phyloP scores from a whole-genome alignment of 768 basidiomycete species.

The Pleurotus citrinopileatus region DNA sequence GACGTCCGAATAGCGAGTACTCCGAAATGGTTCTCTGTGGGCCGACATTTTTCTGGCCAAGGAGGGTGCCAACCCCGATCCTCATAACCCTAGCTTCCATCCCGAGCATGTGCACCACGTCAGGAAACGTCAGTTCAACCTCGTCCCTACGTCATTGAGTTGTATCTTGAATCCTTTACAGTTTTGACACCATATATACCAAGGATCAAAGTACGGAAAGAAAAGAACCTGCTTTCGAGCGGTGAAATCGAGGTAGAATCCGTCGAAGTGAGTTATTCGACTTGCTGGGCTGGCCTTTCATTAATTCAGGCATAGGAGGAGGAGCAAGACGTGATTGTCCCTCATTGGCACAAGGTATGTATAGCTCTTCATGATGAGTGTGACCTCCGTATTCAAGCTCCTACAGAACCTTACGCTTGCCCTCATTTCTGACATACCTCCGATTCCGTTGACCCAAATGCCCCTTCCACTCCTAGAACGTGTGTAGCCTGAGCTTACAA shows the following conservation, averaged over 20 bases:
- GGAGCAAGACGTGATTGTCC: constrained; percentile 55
- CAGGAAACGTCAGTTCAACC: constrained; percentile 60
- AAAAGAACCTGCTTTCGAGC: constrained; percentile 71
- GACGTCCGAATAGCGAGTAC: constrained; percentile 50
- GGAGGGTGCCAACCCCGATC: constrained; percentile 65
- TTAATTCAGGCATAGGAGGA: constrained; percentile 8
- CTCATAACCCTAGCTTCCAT: constrained; percentile 49
- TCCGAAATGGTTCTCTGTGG: constrained; percentile 80
- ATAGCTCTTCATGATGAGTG: neutral
- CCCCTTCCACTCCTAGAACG: constrained; percentile 62
- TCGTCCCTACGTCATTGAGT: constrained; percentile 1
- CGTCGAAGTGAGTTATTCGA: constrained; percentile 43
- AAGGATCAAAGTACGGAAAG: constrained; percentile 69
- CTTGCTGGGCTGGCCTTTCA: neutral
- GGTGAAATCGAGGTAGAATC: constrained; percentile 37
- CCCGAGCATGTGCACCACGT: constrained; percentile 62
- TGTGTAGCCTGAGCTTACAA: too few relatives aligned
- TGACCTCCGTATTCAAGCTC: neutral
- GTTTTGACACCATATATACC: constrained; percentile 86
- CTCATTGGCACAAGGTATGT: constrained; percentile 80
- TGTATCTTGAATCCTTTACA: constrained; percentile 25
- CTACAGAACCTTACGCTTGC: constrained; percentile 85
- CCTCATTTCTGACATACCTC: constrained; percentile 68
- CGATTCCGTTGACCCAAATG: constrained; percentile 50
- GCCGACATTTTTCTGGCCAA: constrained; percentile 76